These are phyloP conservation scores for Cyberlindnera euphorbiiphila DNA, from an alignment of 805 yeast species.

Conservation along the genomic window DNA sequence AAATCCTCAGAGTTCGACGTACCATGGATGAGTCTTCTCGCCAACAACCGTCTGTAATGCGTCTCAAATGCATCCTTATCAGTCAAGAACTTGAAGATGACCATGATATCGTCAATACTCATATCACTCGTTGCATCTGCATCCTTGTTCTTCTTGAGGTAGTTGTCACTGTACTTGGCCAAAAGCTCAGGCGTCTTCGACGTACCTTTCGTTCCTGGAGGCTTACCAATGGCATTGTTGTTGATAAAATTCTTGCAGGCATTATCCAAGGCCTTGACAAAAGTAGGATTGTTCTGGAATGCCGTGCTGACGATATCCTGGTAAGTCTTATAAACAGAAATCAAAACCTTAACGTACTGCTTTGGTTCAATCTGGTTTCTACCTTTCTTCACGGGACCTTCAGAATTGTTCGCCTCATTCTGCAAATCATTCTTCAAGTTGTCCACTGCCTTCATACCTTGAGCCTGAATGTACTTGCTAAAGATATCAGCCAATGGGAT, in stretches of 20 bases:
- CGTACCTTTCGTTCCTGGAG: slow-evolving; percentile 31
- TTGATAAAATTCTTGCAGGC: slow-evolving; percentile 88
- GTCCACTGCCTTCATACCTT: slow-evolving; percentile 59
- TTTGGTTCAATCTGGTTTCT: slow-evolving; percentile 54
- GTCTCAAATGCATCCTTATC: slow-evolving; percentile 96
- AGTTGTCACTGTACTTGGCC: slow-evolving; percentile 83
- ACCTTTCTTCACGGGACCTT: slow-evolving; percentile 32
- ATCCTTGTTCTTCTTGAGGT: slow-evolving; percentile 71
- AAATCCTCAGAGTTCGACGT: slow-evolving; percentile 76
- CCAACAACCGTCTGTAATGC: slow-evolving; percentile 83
- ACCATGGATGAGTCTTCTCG: slow-evolving; percentile 84
- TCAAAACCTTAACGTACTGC: slow-evolving; percentile 71
- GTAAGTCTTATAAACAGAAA: slow-evolving; percentile 66
- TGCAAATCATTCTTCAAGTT: slow-evolving; percentile 41
- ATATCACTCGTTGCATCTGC: slow-evolving; percentile 64
- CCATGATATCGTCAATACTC: slow-evolving; percentile 81
- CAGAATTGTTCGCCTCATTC: slow-evolving; percentile 16
- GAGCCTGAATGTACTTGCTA: slow-evolving; percentile 64
- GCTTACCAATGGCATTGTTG: slow-evolving; percentile 71
- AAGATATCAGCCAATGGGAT: slow-evolving; percentile 73
- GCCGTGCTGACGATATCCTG: slow-evolving; percentile 59
- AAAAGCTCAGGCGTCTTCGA: slow-evolving; percentile 91
- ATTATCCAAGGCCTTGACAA: slow-evolving; percentile 82
- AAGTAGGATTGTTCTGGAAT: slow-evolving; percentile 69
- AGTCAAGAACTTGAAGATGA: slow-evolving; percentile 78